Evolutionary conservation across 2,329 filamentous ascomycete species (phyloP).

Genomic region (Metarhizium rileyi): DNA sequence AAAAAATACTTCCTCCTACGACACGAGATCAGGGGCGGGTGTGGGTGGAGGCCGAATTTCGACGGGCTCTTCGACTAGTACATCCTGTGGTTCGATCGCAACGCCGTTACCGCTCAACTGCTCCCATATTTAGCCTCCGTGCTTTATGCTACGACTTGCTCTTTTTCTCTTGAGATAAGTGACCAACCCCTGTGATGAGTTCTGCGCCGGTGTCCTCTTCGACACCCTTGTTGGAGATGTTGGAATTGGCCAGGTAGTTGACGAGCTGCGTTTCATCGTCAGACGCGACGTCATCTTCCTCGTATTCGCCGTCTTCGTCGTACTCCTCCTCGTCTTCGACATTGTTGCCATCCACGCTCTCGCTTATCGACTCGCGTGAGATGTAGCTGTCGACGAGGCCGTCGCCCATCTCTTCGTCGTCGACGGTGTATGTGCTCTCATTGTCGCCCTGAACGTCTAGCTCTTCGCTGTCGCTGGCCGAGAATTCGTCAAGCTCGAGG

Average conservation of each 20-base stretch:
- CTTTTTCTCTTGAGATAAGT: constrained; percentile 27
- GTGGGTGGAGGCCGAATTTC: constrained; percentile 15
- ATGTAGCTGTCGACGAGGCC: constrained; percentile 48
- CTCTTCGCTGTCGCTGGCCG: constrained; percentile 62
- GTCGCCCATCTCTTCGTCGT: constrained; percentile 28
- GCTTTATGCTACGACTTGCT: constrained; percentile 8
- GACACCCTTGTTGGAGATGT: constrained; percentile 11
- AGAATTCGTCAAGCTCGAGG: constrained; percentile 80
- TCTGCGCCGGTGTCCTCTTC: constrained; percentile 43
- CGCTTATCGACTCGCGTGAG: constrained; percentile 38
- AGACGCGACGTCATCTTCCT: constrained; percentile 22
- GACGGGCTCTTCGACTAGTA: constrained; percentile 16
- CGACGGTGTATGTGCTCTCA: constrained; percentile 33
- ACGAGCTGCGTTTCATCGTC: constrained; percentile 11
- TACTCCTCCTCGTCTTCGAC: constrained; percentile 30
- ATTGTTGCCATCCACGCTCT: constrained; percentile 28
- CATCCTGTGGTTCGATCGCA: constrained; percentile 3
- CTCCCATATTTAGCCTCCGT: constrained; percentile 18
- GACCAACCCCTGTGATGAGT: constrained; percentile 49
- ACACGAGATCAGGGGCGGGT: constrained; percentile 1
- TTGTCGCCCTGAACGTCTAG: constrained; percentile 40
- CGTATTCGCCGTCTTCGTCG: constrained; percentile 31
- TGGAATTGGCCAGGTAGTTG: constrained; percentile 9
- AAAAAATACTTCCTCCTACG: background rate
- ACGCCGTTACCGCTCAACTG: constrained; percentile 9